Evolutionary conservation across 2,329 filamentous ascomycete genomes (phyloP).

Genomic region (Tolypocladium ophioglossoides): DNA sequence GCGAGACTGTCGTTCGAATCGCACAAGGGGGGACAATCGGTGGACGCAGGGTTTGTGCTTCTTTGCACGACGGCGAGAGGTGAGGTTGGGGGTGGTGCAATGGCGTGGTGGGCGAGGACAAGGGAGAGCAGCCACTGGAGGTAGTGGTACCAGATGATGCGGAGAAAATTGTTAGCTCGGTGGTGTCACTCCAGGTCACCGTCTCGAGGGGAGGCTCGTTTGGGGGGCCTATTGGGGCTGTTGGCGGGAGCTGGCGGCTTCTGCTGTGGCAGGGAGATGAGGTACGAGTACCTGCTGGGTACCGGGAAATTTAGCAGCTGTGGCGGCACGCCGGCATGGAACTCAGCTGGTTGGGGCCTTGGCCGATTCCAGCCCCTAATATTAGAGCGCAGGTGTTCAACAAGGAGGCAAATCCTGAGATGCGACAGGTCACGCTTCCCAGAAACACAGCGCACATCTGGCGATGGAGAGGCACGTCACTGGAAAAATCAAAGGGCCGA

Average conservation of each 20-base stretch:
- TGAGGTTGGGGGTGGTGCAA: conserved; percentile 1
- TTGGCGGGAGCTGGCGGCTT: background rate
- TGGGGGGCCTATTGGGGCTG: background rate
- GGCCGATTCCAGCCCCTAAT: background rate
- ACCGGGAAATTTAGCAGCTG: background rate
- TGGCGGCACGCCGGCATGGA: no score
- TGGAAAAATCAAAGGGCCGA: background rate
- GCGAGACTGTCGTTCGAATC: background rate
- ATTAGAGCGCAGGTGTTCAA: background rate
- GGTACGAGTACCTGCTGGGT: background rate
- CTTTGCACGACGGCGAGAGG: conserved; percentile 1
- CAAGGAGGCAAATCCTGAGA: background rate
- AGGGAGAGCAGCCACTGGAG: conserved; percentile 3
- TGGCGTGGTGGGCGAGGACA: background rate
- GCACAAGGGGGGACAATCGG: conserved; percentile 1
- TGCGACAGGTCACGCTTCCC: background rate
- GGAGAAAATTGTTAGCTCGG: conserved; percentile 4
- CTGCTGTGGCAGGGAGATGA: background rate
- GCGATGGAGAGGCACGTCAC: background rate
- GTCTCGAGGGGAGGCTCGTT: background rate
- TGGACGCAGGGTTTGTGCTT: background rate
- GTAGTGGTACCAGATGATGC: conserved; percentile 2
- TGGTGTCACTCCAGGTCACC: background rate
- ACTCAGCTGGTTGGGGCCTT: background rate
- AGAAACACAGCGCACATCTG: background rate